Base-by-base conservation (phyloP, 2,329 filamentous ascomycete genomes). In the Aspergillus felis region DNA sequence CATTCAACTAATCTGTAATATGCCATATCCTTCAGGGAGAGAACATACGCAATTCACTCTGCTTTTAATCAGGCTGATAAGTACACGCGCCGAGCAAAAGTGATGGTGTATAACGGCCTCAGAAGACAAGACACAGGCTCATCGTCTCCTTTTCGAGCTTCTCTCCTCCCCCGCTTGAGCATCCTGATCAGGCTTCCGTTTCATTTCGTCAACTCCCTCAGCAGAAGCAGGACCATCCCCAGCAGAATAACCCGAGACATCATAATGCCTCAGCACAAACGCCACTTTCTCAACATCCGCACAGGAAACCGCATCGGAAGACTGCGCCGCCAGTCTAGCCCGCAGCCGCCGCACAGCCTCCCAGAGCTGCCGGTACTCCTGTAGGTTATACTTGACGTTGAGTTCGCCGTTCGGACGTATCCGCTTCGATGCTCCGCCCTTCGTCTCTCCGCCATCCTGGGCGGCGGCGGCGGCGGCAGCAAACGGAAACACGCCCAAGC, bases 331-430 rank as follows among this genome's bases (percentile, higher is more conserved):
- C 25, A 76, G 50, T 12, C 70, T 61, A 25, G 22, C 41, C 20
- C 57, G 58, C 20, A 76, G 42, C 25, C 55, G 53, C 48, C 53
- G 32, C 25, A 66, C 65, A 8, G 65, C 67, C 41, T 66, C 57
- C 68, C 72, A 76, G 6, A 76, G 53, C 48, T 62, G 48, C 47
- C 64, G 57, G 61, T 78, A 78, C 60, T 78, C 76, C 20, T 66
- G 61, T 49, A 73, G 50, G 51, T 68, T 75, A 59, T 78, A 79
- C 60, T 75, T 77, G n/a, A 75, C 65, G 59, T 71, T 73, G 48
- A 71, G 54, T 46, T 69, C 66, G 25, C 66, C 67, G 54, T 64
- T 69, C 1, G 60, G 56, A 38, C 59, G 61, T 46, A 60, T 64
- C 32, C 60, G 55, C 48, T 57, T 63, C 35, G 51, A 20, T 57